These are phyloP conservation scores for Scedosporium apiospermum DNA, from an alignment of 2,329 filamentous ascomycete species.

Conservation along the genomic window DNA sequence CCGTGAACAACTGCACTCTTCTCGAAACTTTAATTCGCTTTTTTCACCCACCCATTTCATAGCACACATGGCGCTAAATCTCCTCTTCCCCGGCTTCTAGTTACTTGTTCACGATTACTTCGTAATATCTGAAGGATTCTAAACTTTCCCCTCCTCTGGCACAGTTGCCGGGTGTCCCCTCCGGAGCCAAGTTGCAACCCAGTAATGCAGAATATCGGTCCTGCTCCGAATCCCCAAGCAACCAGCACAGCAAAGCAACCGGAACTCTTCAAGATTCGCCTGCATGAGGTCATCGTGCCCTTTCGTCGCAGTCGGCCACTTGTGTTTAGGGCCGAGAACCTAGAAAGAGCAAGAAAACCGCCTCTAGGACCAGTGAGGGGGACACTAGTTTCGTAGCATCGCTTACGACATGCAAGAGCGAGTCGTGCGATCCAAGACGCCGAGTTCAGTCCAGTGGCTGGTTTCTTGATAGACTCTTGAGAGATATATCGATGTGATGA, in stretches of 20 bases:
- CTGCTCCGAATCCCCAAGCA: not conserved
- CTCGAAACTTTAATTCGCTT: too few species aligned
- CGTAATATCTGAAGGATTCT: not conserved
- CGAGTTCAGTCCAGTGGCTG: not conserved
- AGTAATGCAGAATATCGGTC: not conserved
- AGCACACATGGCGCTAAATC: too few species aligned
- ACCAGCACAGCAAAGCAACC: not conserved
- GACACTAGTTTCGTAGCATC: not conserved
- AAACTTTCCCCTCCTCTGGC: not conserved
- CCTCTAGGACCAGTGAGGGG: not conserved
- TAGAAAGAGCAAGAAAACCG: not conserved
- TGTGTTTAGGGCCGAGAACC: not conserved
- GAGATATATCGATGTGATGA: not conserved
- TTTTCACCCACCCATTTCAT: too few species aligned
- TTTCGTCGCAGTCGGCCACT: not conserved
- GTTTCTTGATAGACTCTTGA: not conserved
- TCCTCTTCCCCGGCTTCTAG: too few species aligned
- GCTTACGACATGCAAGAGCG: not conserved
- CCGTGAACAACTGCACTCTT: too few species aligned
- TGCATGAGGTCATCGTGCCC: not conserved
- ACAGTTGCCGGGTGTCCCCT: not conserved
- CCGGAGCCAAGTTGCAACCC: not conserved
- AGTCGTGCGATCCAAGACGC: not conserved
- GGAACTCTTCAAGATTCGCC: not conserved
- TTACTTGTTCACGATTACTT: too few species aligned